These are phyloP conservation scores for Amylostereum chailletii DNA, from an alignment of 1,284 basidiomycete genomes.

Conservation along the genomic window DNA sequence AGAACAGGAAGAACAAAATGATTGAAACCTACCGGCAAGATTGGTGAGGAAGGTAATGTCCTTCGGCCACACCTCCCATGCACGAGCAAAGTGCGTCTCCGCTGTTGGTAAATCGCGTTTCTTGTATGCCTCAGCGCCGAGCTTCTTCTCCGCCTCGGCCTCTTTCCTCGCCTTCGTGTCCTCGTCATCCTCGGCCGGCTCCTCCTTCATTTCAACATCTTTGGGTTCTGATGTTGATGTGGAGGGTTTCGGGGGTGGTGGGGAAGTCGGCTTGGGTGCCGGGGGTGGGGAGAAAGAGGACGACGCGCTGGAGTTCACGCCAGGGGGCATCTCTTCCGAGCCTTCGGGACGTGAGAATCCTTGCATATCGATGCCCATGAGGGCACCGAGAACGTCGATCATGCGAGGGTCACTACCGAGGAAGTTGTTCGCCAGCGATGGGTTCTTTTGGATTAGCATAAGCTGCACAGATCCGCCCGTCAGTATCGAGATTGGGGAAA, in stretches of 20 bases:
- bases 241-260: conserved; percentile 29
- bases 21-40: conserved; percentile 54
- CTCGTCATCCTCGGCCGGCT: conserved; percentile 54
- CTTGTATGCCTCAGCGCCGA: conserved; percentile 83
- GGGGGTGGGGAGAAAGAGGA: conserved; percentile 27
- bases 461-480: conserved; percentile 28
- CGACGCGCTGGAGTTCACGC: conserved; percentile 24
- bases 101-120: conserved; percentile 74
- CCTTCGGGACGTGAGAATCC: conserved; percentile 83
- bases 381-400: conserved; percentile 88
- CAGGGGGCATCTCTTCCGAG: conserved; percentile 72
- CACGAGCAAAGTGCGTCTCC: conserved; percentile 67
- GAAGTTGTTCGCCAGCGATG: conserved; percentile 41
- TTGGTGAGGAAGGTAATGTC: conserved; percentile 94
- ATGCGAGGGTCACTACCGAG: conserved; percentile 79
- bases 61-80: conserved; percentile 91
- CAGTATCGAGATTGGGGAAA: neutral
- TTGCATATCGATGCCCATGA: conserved; percentile 92
- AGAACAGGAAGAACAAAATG: neutral
- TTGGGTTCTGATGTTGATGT: conserved; percentile 32
- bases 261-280: conserved; percentile 26
- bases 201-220: conserved; percentile 44
- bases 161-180: conserved; percentile 65
- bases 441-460: conserved; percentile 55
- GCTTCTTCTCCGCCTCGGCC: conserved; percentile 71